Evolutionary conservation across 1,284 basidiomycete genomes (phyloP), one percentile per base, ranked within the genome.

Genomic region (Fomitopsis palustris): DNA sequence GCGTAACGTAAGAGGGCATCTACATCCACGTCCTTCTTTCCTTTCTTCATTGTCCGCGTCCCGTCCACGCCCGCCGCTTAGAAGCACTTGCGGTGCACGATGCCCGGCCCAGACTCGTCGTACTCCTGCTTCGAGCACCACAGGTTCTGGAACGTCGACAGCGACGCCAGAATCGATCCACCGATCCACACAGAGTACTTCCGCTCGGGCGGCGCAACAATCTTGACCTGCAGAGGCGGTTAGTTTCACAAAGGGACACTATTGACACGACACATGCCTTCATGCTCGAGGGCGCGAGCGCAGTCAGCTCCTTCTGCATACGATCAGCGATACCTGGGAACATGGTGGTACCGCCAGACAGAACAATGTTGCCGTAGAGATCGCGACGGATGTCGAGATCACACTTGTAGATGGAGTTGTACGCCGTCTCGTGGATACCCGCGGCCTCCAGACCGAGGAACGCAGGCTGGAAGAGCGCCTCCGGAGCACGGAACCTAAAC

Each of bases 181-280:
- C 96, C 96, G 72, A 98, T 98, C 96, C 96, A 98, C 78, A 97
- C 96, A 58, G 92, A 93, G 84, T 93, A 94, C 77, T 94, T 95
- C 71, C 94, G 82, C 81, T 96, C 94, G 47, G 93, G 94, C 57
- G 93, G 93, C 66, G 93, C 92, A 61, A 93, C 89, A 59, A 95
- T 94, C 87, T 94, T 96, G 82, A 96, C 91, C 88, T 95, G 38
- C 37, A 62, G 4, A 27, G 10, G 25, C 25, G 29, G 52, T 62
- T n/a, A 41, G 47, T 60, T 14, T 37, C 35, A 60, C 41, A 57
- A 49, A 49, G 53, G 54, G 43, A 53, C n/a, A 39, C 19, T 37
- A 19, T 35, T n/a, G 12, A 53, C 16, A n/a, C 17, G 54, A 70
- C 70, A 80, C 86, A 72, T 73, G 90, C 91, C 88, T 95, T 97